Base-by-base conservation (phyloP, 192 early-diverging fungal species). In the Powellomyces hirtus region DNA sequence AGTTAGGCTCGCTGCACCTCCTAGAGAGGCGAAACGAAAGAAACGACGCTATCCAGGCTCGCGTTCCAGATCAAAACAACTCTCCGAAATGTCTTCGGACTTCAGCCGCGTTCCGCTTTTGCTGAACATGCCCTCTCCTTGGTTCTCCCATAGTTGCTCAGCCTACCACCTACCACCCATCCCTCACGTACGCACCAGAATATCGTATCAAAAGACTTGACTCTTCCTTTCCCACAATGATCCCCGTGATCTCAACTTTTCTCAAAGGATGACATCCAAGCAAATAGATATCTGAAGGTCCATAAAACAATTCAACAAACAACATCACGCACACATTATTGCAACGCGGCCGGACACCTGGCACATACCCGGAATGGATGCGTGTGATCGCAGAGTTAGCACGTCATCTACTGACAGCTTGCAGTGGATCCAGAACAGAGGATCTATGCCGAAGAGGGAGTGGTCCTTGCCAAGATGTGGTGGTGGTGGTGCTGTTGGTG, bases 201-300 rank as follows among this genome's bases (percentile, higher is more conserved):
- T 72, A 72, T 7, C 8, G n/a, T 14, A 72, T 38, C 24, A 56
- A 40, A 22, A 8, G 20, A 37, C 30, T 59, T 20, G 61, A 45
- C 45, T 72, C 70, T 13, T 72, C 70, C 22, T 65, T 72, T 14
- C 52, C 55, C 2, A 58, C 55, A 5, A 72, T 40, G n/a, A 72
- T 30, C 16, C 70, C 70, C 16, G 62, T 72, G 2, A 72, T n/a
- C 24, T 64, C 62, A 10, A 72, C 70, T 31, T 58, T 56, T 13
- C 70, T n/a, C 37, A 72, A 16, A 2, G 70, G 70, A 31, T 58
- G 70, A 8, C 13, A 27, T 27, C 35, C 13, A 13, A 55, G 36
- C 20, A 63, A 33, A 36, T 72, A 72, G 14, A 72, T 38, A 24
- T 72, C 70, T 64, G 70, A 11, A 1, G 11, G 7, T n/a, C n/a